These are phyloP conservation scores for Botrytis paeoniae DNA, from an alignment of 2,329 filamentous ascomycete species.

Conservation along the genomic window DNA sequence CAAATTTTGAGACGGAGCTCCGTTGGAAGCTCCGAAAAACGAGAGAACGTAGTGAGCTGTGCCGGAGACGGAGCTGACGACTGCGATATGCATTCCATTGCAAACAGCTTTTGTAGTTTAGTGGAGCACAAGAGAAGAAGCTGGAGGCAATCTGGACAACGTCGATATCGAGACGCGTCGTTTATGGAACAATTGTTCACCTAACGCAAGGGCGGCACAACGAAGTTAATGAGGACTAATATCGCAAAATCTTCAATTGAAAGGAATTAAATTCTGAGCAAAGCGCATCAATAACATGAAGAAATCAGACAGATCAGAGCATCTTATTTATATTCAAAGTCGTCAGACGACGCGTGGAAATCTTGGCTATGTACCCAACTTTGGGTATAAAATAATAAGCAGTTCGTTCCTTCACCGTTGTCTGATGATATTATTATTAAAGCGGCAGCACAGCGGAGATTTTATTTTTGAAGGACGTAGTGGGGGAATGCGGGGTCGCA, in stretches of 20 bases:
- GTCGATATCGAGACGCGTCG: background rate
- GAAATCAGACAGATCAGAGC: background rate
- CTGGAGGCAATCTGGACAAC: no score
- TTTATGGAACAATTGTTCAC: background rate
- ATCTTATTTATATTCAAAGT: background rate
- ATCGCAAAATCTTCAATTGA: no score
- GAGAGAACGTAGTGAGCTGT: conserved; percentile 21
- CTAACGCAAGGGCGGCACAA: background rate
- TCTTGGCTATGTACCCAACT: background rate
- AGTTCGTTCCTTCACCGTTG: background rate
- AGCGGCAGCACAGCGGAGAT: background rate
- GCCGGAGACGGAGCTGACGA: background rate
- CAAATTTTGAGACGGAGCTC: conserved; percentile 34
- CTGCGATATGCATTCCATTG: background rate
- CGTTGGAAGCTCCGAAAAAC: conserved; percentile 27
- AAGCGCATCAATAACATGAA: background rate
- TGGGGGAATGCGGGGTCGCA: background rate
- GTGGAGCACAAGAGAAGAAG: background rate
- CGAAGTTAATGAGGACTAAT: no score
- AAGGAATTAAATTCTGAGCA: background rate
- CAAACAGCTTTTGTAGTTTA: background rate
- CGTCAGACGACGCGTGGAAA: background rate
- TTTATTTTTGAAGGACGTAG: background rate
- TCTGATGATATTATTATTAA: background rate
- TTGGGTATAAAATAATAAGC: background rate